Conservation (phyloP, 768 basidiomycete species). For the Dentipellis sp. region DNA sequence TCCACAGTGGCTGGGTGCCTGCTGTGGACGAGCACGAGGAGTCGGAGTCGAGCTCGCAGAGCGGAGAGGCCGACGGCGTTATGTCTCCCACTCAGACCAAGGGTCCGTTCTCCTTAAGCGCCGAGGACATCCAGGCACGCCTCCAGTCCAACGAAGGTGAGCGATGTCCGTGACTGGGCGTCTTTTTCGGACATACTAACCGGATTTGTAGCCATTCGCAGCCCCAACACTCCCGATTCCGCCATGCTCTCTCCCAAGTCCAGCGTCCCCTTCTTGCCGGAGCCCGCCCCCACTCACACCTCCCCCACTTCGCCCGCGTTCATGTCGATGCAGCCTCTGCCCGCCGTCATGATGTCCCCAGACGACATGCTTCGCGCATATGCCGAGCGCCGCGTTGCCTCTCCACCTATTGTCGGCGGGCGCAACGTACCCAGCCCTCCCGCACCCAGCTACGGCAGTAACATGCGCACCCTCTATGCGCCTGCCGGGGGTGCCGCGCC, state of each 20-base stretch:
- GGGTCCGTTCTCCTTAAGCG: constrained; percentile 35
- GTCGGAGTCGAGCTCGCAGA: constrained; percentile 9
- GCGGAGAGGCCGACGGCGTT: constrained; percentile 11
- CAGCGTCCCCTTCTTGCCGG: constrained; percentile 14
- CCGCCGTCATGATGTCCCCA: constrained; percentile 41
- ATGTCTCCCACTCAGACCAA: constrained; percentile 36
- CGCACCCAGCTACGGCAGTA: constrained; percentile 17
- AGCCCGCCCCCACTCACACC: constrained; percentile 25
- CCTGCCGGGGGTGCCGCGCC: constrained; percentile 7
- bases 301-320: constrained; percentile 21
- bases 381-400: constrained; percentile 35
- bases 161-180: constrained; percentile 36
- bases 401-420: constrained; percentile 21
- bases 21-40: constrained; percentile 30
- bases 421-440: constrained; percentile 17
- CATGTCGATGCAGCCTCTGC: constrained; percentile 34
- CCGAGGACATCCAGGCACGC: constrained; percentile 53
- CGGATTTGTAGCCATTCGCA: constrained; percentile 58
- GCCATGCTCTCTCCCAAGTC: constrained; percentile 27
- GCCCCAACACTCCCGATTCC: constrained; percentile 33
- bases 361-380: constrained; percentile 76
- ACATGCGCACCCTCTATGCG: constrained; percentile 26
- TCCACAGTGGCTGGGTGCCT: constrained; percentile 30
- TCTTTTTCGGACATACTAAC: constrained; percentile 1
- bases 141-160: constrained; percentile 30